Conservation (phyloP, 805 yeast genomes). For the Hanseniaspora clermontiae region DNA sequence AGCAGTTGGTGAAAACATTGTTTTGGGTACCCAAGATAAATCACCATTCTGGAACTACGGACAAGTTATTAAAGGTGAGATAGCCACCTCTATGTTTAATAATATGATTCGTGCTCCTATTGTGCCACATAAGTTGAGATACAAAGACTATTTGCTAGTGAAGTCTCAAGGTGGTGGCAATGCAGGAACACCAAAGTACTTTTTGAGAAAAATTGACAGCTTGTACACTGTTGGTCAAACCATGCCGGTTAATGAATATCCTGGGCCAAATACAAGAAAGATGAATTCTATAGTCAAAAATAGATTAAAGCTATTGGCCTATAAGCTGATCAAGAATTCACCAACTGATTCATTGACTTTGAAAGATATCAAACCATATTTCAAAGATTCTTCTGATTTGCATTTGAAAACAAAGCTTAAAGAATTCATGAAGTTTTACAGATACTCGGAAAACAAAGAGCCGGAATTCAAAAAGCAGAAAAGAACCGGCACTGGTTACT, state of each 20-base stretch:
- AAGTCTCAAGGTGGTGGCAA: constrained; percentile 72
- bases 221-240: constrained; percentile 83
- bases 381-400: constrained; percentile 95
- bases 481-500: constrained; percentile 40
- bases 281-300: constrained; percentile 88
- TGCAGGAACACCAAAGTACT: constrained; percentile 47
- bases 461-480: neutral
- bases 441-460: constrained; percentile 79
- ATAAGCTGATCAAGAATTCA: constrained; percentile 64
- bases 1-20: constrained; percentile 87
- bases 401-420: constrained; percentile 90
- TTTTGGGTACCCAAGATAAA: constrained; percentile 87
- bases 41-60: constrained; percentile 99
- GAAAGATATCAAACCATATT: constrained; percentile 77
- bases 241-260: constrained; percentile 86
- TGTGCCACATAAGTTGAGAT: constrained; percentile 65
- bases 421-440: constrained; percentile 95
- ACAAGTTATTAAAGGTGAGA: constrained; percentile 83
- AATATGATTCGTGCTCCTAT: constrained; percentile 87
- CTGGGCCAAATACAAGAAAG: constrained; percentile 94
- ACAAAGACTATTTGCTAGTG: constrained; percentile 71
- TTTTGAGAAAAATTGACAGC: constrained; percentile 53
- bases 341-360: constrained; percentile 67
- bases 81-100: constrained; percentile 87
- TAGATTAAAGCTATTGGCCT: constrained; percentile 85